These are phyloP conservation scores for Fonsecaea multimorphosa DNA, from an alignment of 2,329 filamentous ascomycete genomes.

Conservation along the genomic window DNA sequence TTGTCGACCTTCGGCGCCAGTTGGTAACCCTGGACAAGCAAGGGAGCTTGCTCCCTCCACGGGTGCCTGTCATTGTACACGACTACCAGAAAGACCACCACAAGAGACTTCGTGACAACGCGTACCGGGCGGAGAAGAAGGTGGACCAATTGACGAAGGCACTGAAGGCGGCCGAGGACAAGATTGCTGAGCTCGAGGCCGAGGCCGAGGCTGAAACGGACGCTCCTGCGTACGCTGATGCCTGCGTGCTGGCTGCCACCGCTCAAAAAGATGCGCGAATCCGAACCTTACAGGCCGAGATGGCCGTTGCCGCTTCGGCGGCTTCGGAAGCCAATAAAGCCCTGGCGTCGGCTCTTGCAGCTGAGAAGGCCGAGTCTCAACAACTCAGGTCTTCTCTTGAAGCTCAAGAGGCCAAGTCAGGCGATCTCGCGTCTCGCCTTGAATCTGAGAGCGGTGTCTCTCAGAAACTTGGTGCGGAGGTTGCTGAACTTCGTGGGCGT, in stretches of 20 bases:
- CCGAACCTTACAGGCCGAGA: constrained; percentile 4
- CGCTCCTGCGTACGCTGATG: too few species aligned
- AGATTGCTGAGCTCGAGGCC: neutral
- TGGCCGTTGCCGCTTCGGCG: neutral
- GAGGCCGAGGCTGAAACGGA: neutral
- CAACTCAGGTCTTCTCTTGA: constrained; percentile 2
- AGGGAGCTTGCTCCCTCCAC: neutral
- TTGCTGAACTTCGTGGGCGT: neutral
- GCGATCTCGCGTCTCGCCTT: constrained; percentile 1
- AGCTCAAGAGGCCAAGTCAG: neutral
- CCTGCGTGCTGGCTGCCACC: neutral
- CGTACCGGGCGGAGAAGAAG: too few species aligned
- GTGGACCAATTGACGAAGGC: neutral
- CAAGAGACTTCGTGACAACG: too few species aligned
- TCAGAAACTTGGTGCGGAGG: neutral
- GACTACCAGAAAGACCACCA: too few species aligned
- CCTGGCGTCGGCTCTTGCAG: neutral
- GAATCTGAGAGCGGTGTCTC: neutral
- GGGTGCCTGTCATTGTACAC: too few species aligned
- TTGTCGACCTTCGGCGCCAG: neutral
- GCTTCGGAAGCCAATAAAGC: constrained; percentile 1
- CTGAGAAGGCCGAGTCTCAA: constrained; percentile 1
- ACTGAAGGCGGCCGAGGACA: neutral
- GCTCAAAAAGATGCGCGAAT: neutral
- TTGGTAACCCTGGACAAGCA: neutral